Conservation (phyloP, 2,329 filamentous ascomycete species). For the Nemania sp. region DNA sequence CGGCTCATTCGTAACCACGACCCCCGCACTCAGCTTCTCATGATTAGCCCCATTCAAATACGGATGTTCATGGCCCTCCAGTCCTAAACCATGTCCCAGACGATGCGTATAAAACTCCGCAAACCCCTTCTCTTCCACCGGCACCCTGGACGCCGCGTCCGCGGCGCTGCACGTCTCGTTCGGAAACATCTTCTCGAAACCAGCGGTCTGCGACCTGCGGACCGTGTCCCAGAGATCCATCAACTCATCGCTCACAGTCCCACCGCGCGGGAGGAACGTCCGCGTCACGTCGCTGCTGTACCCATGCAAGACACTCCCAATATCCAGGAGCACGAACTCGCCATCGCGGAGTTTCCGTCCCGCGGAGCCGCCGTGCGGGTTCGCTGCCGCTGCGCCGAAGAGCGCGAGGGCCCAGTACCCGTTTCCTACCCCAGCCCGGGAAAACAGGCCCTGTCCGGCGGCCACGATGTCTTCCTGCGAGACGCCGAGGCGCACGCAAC, state of each 20-base stretch:
- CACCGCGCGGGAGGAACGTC: conserved; percentile 34
- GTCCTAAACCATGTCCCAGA: conserved; percentile 36
- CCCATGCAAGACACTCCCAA: conserved; percentile 36
- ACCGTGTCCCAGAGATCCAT: conserved; percentile 35
- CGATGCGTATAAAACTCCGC: conserved; percentile 37
- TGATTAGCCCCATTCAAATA: conserved; percentile 38
- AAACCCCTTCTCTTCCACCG: conserved; percentile 31
- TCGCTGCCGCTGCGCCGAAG: conserved; percentile 37
- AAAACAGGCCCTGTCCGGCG: conserved; percentile 30
- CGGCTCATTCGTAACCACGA: conserved; percentile 38
- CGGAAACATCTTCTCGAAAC: conserved; percentile 33
- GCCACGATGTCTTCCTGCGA: conserved; percentile 34
- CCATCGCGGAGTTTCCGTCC: conserved; percentile 33
- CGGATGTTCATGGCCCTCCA: conserved; percentile 39
- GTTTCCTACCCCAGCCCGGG: conserved; percentile 32
- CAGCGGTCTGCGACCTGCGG: conserved; percentile 32
- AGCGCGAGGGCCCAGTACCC: conserved; percentile 38
- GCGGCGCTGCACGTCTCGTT: conserved; percentile 36
- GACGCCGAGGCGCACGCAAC: conserved; percentile 32
- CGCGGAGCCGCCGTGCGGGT: conserved; percentile 36
- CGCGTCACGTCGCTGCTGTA: conserved; percentile 39
- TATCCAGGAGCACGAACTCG: conserved; percentile 39
- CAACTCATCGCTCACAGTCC: conserved; percentile 31
- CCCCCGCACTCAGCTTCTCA: conserved; percentile 34
- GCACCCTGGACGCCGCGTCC: conserved; percentile 35